Conservation (phyloP, 2,329 filamentous ascomycete genomes). For the Teratosphaeriaceae sp. region DNA sequence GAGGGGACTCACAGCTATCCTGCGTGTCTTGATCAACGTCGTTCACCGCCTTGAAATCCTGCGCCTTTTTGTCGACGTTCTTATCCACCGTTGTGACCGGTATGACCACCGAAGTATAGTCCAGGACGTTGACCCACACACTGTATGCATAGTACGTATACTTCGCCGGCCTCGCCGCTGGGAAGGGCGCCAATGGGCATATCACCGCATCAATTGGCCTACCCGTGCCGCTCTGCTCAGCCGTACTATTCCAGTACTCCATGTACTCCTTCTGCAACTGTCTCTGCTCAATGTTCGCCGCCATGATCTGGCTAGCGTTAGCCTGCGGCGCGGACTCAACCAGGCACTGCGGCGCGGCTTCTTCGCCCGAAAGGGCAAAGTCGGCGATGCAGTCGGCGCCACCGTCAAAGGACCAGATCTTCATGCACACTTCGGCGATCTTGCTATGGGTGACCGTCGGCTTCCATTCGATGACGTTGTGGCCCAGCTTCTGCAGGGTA, state of each 20-base stretch:
- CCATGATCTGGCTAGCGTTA: conserved; percentile 39
- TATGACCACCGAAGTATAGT: conserved; percentile 50
- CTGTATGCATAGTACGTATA: conserved; percentile 44
- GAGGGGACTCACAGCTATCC: conserved; percentile 33
- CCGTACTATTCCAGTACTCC: conserved; percentile 58
- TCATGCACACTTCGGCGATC: conserved; percentile 30
- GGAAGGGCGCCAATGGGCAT: conserved; percentile 44
- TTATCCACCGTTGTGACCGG: conserved; percentile 52
- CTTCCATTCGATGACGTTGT: conserved; percentile 54
- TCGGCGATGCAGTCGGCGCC: conserved; percentile 46
- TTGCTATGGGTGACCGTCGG: conserved; percentile 44
- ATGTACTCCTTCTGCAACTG: conserved; percentile 53
- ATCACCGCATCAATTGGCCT: conserved; percentile 49
- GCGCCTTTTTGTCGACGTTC: conserved; percentile 39
- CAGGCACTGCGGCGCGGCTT: conserved; percentile 39
- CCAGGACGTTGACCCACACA: conserved; percentile 46
- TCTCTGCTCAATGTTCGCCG: conserved; percentile 47
- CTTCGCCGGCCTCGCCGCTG: conserved; percentile 42
- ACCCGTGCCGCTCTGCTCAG: conserved; percentile 40
- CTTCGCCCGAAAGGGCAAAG: conserved; percentile 51
- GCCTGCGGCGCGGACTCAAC: conserved; percentile 32
- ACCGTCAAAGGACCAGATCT: conserved; percentile 43
- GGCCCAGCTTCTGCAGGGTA: conserved; percentile 46
- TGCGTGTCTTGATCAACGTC: conserved; percentile 36
- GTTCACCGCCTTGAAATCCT: conserved; percentile 29